Evolutionary conservation across 2,329 filamentous ascomycete species (phyloP), one percentile per base, ranked within the genome.

Genomic region (Hirsutella minnesotensis): DNA sequence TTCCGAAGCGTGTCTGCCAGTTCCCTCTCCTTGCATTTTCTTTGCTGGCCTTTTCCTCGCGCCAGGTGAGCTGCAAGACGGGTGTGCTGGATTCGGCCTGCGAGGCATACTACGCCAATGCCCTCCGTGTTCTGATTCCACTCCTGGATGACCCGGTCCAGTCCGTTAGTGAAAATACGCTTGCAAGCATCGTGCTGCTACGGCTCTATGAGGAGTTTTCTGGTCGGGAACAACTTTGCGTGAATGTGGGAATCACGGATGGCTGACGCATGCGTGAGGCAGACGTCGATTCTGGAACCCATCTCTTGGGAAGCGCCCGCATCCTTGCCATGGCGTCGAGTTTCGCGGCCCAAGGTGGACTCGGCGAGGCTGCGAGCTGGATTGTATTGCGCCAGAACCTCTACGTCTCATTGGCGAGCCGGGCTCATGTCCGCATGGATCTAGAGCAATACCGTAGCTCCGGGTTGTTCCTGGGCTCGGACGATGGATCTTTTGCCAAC

Each of bases 351-450:
- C 50, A 56, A 15, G 55, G 56, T 5, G 58, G 63, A 0, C 56
- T 69, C n/a, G 61, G 63, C 2, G 62, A 65, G 41, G 65, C 65
- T 7, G 60, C 63, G 1, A 67, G 65, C 48, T 70, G 69, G 61
- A 62, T 71, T 4, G 67, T 68, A 8, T 55, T 70, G 22, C 59
- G 70, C 12, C 69, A 72, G 51, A 68, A 72, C 49, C 60, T 72
- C 7, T 68, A 70, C 45, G 63, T 69, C 19, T 66, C 66, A 0
- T 58, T 68, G 38, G 57, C 62, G 9, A 62, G 61, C 46, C 65
- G 36, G 65, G 30, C 58, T 45, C 44, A 64, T 39, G 44, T 68
- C 38, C 55, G 59, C 13, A 60, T 63, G 20, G 56, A 59, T 10
- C 47, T 68, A 36, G 58, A 56, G 3, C 57, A 56, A n/a, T 67